Evolutionary conservation across 1,139 yeast genomes (phyloP), one percentile per base, ranked within the genome.

Genomic region (Saccharomyces hybrid): DNA sequence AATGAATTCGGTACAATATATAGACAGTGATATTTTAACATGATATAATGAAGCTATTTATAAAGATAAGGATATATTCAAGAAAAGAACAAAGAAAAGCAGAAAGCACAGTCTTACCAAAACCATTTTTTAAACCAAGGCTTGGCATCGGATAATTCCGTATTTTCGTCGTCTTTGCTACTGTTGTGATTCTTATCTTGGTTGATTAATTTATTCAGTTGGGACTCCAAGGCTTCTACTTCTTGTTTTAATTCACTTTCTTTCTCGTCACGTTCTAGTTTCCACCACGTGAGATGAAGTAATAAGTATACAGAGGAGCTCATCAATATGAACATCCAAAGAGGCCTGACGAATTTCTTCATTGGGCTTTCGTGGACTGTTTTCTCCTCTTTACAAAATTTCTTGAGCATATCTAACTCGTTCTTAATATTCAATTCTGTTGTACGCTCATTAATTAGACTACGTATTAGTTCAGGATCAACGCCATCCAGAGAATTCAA

Each of bases 261-360:
- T 16, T 63, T 64, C 50, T 64, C 67, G 1, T 65, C 63, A 49
- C 63, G 65, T 54, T 69, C 73, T 31, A 68, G 51, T 41, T 61
- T 60, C 72, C 73, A 68, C 74, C 74, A 71, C 1, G 61, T 34
- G 46, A 59, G 62, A 42, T 71, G 73, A 34, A 61, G 60, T 1
- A 61, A 51, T 41, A 71, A 53, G 51, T 70, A 71, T 3, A 64
- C 64, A 9, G 65, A 56, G 0, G 71, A 66, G 48, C 68, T 61
- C 67, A 67, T 61, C 31, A 68, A 42, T 11, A 67, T 49, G 38
- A 67, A 61, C 11, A 66, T 58, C 68, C 70, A 66, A 13, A 61
- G 53, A 1, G 70, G 66, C 50, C 69, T 60, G 0, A 57, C 57
- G 49, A 62, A 66, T 46, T 56, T 57, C 46, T 59, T 60, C 20